Evolutionary conservation across 2,329 filamentous ascomycete genomes (phyloP).

Genomic region (Colletotrichum sublineola): DNA sequence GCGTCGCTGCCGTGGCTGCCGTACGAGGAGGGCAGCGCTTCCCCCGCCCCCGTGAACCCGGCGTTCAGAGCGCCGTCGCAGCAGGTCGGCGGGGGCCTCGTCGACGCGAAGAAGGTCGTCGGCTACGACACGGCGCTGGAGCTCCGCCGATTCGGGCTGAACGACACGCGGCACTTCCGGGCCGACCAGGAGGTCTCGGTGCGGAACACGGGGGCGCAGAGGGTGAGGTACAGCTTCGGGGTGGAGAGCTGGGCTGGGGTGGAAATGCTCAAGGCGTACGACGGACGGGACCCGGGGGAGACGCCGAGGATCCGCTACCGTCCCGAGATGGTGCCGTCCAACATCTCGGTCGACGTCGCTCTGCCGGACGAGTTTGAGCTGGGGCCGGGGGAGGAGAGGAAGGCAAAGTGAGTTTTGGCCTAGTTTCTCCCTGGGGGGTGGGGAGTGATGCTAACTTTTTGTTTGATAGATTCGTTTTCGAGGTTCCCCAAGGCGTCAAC

Average conservation of each 20-base stretch:
- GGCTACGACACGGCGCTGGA: conserved; percentile 51
- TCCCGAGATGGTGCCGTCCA: conserved; percentile 42
- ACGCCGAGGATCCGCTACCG: conserved; percentile 42
- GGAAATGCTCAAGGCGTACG: conserved; percentile 45
- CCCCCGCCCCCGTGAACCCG: not conserved
- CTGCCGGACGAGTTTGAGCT: conserved; percentile 42
- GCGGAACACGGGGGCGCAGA: conserved; percentile 14
- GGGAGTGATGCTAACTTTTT: not conserved
- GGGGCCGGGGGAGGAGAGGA: conserved; percentile 24
- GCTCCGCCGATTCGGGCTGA: conserved; percentile 54
- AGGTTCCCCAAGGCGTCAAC: conserved; percentile 48
- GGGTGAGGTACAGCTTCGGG: conserved; percentile 31
- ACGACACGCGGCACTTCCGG: conserved; percentile 57
- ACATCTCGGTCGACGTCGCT: conserved; percentile 33
- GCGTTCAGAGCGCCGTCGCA: conserved; percentile 50
- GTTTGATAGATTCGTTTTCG: conserved; percentile 42
- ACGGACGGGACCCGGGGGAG: conserved; percentile 17
- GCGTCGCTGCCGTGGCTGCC: conserved; percentile 46
- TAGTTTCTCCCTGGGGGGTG: too few relatives aligned
- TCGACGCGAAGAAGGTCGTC: conserved; percentile 55
- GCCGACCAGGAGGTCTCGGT: conserved; percentile 29
- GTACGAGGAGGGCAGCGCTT: not conserved
- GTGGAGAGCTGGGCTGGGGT: conserved; percentile 38
- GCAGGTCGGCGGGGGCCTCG: conserved; percentile 56
- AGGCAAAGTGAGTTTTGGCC: conserved; percentile 26